Percentiles rank a stretch among this genome's conserved stretches.
Conservation (phyloP, 164 flowering plant genomes). For the Berberis vulgaris region DNA sequence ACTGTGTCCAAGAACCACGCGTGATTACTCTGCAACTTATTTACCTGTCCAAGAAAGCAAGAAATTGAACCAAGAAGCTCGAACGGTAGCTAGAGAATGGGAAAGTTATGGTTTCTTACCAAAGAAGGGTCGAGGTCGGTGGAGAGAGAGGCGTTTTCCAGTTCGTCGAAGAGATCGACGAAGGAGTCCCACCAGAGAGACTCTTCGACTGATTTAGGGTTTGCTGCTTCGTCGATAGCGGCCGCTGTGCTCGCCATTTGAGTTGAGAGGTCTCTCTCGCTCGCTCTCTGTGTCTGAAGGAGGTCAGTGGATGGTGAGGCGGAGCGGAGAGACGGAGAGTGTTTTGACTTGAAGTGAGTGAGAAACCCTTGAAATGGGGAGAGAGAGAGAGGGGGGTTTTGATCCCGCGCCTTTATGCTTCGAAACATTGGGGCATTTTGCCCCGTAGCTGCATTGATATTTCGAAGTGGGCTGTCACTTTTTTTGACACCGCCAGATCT, state of each 20-base stretch:
- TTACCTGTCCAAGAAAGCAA: constrained; percentile 27
- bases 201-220: constrained; percentile 46
- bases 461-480: too few relatives aligned
- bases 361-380: too few relatives aligned
- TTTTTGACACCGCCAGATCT: too few relatives aligned
- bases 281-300: too few relatives aligned
- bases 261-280: too few relatives aligned
- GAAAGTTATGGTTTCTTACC: constrained; percentile 21
- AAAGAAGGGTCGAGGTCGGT: constrained; percentile 39
- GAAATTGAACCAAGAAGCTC: neutral
- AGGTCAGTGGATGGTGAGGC: too few relatives aligned
- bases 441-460: too few relatives aligned
- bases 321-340: too few relatives aligned
- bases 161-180: constrained; percentile 50
- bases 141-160: constrained; percentile 49
- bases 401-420: too few relatives aligned
- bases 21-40: constrained; percentile 57
- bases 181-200: constrained; percentile 93
- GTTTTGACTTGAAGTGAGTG: too few relatives aligned
- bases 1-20: constrained; percentile 64
- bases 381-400: too few relatives aligned
- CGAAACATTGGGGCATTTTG: too few relatives aligned
- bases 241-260: constrained; percentile 21
- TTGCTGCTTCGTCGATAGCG: constrained; percentile 20
- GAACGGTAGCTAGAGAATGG: constrained; percentile 3